Evolutionary conservation across 1,284 basidiomycete species (phyloP), one percentile per base, ranked within the genome.

Genomic region (Ganoderma sinense): DNA sequence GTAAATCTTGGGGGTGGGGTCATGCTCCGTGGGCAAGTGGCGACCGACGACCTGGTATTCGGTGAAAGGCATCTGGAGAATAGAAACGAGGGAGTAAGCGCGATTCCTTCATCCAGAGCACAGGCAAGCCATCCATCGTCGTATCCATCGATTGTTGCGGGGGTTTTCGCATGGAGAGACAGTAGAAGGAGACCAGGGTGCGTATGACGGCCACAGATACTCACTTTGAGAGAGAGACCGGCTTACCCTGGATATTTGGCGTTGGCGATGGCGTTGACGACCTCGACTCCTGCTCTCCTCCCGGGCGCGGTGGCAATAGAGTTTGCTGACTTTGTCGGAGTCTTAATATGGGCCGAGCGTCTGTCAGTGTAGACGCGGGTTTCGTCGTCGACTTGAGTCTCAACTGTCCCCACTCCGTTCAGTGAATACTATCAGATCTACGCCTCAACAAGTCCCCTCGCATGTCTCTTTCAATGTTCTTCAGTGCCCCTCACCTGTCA

Each of bases 41-140:
- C 97, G 96, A 76, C 98, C 98, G 77, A 99, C 94, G 84, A 99
- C 95, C 86, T 98, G 96, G 88, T 90, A 99, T 90, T 99, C 97
- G 75, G 82, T 79, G 77, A 87, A 81, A 76, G 82, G 80, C 86
- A 88, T 87, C 84, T 85, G 71, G 48, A 45, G 20, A 65, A 55
- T 29, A 23, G 66, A 60, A 18, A 26, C 0, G 20, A 51, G 40
- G 36, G 40, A 61, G 73, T 66, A 72, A 71, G 68, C 51, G 69
- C 58, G 64, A 59, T 59, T 67, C 63, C 70, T 67, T 71, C 73
- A 74, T 72, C 70, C 73, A 26, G 39, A 66, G 33, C 2, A 40
- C 26, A 45, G 45, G 48, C 20, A n/a, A 26, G 61, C 69, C 71
- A 74, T 74, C 73, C 73, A 74, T 63, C 73, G 45, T 68, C 65